Evolutionary conservation across 805 yeast species (phyloP).

Genomic region (Komagataella pastoris): DNA sequence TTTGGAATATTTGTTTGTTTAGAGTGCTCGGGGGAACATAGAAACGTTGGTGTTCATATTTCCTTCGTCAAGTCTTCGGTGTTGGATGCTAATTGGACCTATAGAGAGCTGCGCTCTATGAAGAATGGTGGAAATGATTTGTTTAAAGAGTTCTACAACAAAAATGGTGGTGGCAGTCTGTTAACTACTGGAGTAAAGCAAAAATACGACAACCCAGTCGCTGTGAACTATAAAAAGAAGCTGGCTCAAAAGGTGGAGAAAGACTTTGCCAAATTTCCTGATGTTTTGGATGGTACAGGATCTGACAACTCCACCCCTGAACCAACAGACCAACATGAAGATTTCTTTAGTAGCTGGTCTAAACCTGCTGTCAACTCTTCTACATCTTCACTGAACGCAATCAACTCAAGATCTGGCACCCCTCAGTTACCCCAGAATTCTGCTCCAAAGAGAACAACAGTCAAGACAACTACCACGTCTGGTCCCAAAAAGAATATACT

Average conservation of each 20-base stretch:
- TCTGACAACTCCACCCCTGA: slow-evolving; percentile 12
- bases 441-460: slow-evolving; percentile 11
- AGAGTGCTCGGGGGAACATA: slow-evolving; percentile 91
- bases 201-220: slow-evolving; percentile 72
- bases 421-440: slow-evolving; percentile 17
- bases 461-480: slow-evolving; percentile 11
- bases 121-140: slow-evolving; percentile 87
- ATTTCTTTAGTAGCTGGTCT: slow-evolving; percentile 86
- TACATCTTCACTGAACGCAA: slow-evolving; percentile 24
- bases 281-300: slow-evolving; percentile 53
- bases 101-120: slow-evolving; percentile 80
- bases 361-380: slow-evolving; percentile 47
- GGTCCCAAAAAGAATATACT: slow-evolving; percentile 23
- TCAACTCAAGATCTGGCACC: slow-evolving; percentile 13
- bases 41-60: slow-evolving; percentile 92
- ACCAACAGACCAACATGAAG: slow-evolving; percentile 44
- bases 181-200: slow-evolving; percentile 55
- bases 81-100: slow-evolving; percentile 81
- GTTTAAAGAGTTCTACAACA: slow-evolving; percentile 71
- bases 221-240: slow-evolving; percentile 71
- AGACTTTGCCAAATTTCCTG: slow-evolving; percentile 66
- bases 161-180: slow-evolving; percentile 74
- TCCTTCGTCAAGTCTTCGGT: slow-evolving; percentile 88
- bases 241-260: slow-evolving; percentile 51
- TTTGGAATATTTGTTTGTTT: slow-evolving; percentile 87